Base-by-base conservation (phyloP, 2,329 filamentous ascomycete species). In the Trichophaea hybrida region DNA sequence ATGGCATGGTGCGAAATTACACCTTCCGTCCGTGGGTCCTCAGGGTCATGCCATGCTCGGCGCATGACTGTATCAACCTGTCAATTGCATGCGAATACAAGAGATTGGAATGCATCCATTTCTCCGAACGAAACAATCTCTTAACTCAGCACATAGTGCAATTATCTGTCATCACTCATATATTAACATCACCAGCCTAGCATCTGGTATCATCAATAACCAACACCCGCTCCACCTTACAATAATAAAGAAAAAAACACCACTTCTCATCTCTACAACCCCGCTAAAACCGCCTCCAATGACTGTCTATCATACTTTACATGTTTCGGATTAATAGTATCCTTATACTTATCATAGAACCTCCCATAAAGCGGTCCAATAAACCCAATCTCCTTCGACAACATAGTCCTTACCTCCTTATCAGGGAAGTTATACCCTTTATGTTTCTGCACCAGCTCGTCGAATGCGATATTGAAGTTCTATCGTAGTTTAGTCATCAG, bases 281-380 rank as follows among this genome's bases (percentile, higher is more conserved):
- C 13, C 6, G 32, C 32, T 15, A 83, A 83, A 7, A 84, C 77
- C 24, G 80, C 80, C 51, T 85, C 81, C 68, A 98, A 84, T 52
- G 82, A 80, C 44, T 78, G 77, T 76, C 96, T 96, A 75, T 96
- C 90, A 71, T 95, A 97, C 75, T 94, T 96, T 71, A 94, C 89
- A 73, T 97, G 94, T 73, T 98, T 98, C 67, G 91, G 91, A 74
- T 90, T 94, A 61, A 93, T 93, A 76, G 97, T 83, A 73, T 97
- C 93, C 71, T 96, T 90, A 71, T 98, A 98, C 33, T 91, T 81
- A 73, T 97, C 93, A 83, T 88, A 97, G 74, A 98, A 98, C 50
- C 93, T 80, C 63, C 85, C 86, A 74, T 98, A 98, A 12, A 98
- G 78, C 58, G 91, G 90, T 74, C 97, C 91, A 59, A 98, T 84